These are phyloP conservation scores for Pythium aquatile DNA, from an alignment of 352 stramenopile genomes.

Conservation along the genomic window DNA sequence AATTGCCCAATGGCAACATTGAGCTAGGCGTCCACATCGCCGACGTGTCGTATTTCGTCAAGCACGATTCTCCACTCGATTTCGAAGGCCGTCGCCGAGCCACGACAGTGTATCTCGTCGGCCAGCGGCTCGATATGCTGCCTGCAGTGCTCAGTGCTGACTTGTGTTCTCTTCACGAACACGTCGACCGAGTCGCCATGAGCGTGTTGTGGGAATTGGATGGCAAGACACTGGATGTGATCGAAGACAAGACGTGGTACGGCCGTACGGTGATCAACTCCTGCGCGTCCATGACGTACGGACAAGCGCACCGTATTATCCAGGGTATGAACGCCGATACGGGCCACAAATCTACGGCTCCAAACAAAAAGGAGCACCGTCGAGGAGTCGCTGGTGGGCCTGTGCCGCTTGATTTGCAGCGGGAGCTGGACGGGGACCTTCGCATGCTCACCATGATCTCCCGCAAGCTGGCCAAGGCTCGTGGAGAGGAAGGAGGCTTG, in stretches of 20 bases:
- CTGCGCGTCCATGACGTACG: constrained; percentile 87
- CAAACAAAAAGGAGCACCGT: constrained; percentile 9
- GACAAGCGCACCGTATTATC: constrained; percentile 77
- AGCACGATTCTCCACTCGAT: constrained; percentile 95
- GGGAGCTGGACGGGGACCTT: constrained; percentile 53
- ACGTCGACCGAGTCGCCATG: constrained; percentile 87
- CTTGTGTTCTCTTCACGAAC: constrained; percentile 91
- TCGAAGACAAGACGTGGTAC: constrained; percentile 67
- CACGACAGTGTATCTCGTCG: constrained; percentile 98
- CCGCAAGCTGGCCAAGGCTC: constrained; percentile 50
- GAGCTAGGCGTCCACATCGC: constrained; percentile 98
- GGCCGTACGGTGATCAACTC: constrained; percentile 97
- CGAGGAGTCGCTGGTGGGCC: constrained; percentile 64
- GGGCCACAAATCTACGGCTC: constrained; percentile 25
- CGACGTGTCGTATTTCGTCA: constrained; percentile 99
- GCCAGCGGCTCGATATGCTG: constrained; percentile 92
- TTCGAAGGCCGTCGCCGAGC: constrained; percentile 86
- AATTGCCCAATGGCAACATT: constrained; percentile 75
- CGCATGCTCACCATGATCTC: constrained; percentile 63
- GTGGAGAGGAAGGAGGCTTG: constrained; percentile 65
- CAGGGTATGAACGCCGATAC: constrained; percentile 64
- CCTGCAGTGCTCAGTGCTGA: constrained; percentile 86
- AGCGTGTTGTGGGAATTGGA: constrained; percentile 92
- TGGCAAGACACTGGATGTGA: constrained; percentile 48
- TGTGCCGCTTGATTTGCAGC: constrained; percentile 55